Base-by-base conservation (phyloP, 208 protist species). In the Blastocrithidia nonstop region DNA sequence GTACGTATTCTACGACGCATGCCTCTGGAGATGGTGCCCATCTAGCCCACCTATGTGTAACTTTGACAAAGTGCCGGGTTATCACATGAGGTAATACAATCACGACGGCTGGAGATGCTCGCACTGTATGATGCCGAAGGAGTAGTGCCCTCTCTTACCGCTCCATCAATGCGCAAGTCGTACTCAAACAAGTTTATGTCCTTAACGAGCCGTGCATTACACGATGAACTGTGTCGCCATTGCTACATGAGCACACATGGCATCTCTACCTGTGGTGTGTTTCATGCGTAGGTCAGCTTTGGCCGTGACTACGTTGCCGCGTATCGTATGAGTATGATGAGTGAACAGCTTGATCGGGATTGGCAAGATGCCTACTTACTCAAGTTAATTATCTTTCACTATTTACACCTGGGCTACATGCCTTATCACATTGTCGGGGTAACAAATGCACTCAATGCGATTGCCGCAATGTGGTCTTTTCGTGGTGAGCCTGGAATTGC, bases 251-350 rank as follows among this genome's bases (percentile, higher is more conserved):
- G 63, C 45, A 71, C 61, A 20, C 82, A 91, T 62, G 67, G 59
- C 19, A 61, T 88, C 13, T 53, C 71, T 11, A 74, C 54, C 11
- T 91, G 82, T 50, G 48, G 53, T 26, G 57, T 85, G n/a, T 87
- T 91, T 43, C 76, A 83, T 45, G 55, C 64, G 0, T 76, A 91
- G 50, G 73, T 86, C 13, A 74, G 68, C 54, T 91, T 88, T 33
- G 77, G 82, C 19, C 76, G 82, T 3, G 82, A 91, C 57, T 88
- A 72, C 52, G 63, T 91, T 9, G 82, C 82, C 1, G 76, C 75
- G 20, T 91, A 88, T 38, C 76, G 82, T 43, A 86, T 91, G 74
- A 76, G 69, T 37, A 84, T 88, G 76, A 88, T 88, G 71, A 80
- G 69, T 0, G 82, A 88, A 50, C 71, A 91, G 50, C 60, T 91